phyloP scores from a whole-genome alignment of 2,329 filamentous ascomycete species.

The Colletotrichum truncatum region DNA sequence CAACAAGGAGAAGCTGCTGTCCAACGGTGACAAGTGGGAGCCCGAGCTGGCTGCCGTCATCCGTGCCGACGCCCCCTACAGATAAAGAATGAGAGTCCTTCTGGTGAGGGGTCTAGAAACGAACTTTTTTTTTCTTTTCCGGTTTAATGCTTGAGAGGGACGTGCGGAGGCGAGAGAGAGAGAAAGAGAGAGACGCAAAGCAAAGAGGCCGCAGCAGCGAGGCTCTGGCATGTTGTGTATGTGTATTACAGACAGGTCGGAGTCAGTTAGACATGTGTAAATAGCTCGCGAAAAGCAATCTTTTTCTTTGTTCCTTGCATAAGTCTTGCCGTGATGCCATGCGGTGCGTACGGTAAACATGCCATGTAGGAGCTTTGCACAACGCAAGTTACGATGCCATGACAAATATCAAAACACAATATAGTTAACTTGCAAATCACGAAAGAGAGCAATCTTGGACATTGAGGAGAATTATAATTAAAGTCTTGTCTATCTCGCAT shows the following conservation, averaged over 20 bases:
- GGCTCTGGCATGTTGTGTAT: slow-evolving; percentile 21
- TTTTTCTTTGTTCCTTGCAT: slow-evolving; percentile 25
- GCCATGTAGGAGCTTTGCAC: too few species aligned
- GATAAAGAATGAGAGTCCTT: slow-evolving; percentile 66
- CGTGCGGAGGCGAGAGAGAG: neutral
- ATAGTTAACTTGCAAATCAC: too few species aligned
- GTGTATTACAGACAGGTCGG: slow-evolving; percentile 30
- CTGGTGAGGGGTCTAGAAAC: neutral
- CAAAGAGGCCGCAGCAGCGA: slow-evolving; percentile 2
- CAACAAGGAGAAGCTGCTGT: slow-evolving; percentile 94
- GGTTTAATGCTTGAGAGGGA: slow-evolving; percentile 6
- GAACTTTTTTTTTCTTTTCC: neutral
- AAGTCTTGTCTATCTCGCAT: neutral
- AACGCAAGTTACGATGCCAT: too few species aligned
- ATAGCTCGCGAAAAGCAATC: slow-evolving; percentile 30
- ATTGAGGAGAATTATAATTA: neutral
- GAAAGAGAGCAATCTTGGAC: neutral
- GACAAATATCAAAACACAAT: too few species aligned
- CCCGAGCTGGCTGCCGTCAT: slow-evolving; percentile 93
- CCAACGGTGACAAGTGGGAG: slow-evolving; percentile 97
- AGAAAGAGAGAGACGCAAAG: neutral
- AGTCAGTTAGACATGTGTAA: slow-evolving; percentile 27
- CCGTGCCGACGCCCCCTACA: slow-evolving; percentile 91
- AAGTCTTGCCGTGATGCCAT: neutral
- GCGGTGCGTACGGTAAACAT: too few species aligned